Base-by-base conservation (phyloP, 805 yeast genomes). In the Monosporozyma aerobia region DNA sequence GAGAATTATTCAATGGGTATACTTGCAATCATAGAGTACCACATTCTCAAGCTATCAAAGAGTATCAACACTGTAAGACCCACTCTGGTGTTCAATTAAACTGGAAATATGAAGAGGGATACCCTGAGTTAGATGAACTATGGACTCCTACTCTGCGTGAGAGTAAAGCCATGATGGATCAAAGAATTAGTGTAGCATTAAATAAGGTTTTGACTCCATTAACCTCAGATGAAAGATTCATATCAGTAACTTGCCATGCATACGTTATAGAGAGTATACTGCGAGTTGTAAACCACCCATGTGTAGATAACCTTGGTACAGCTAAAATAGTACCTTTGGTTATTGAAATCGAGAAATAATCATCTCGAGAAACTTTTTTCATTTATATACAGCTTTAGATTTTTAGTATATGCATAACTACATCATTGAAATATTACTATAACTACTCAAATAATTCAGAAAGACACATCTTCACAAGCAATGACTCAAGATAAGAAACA, bases 261-360 rank as follows among this genome's bases (percentile, higher is more conserved):
- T 85, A 85, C 1, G 81, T 80, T 44, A 81, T 80, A 35, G 68
- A 78, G 51, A 72, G 80, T 30, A 64, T 77, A 7, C 66, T 81
- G 11, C 73, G 80, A 40, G 82, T 76, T 1, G 58, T 77, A 50
- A 71, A 74, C 3, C 87, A 82, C 61, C 72, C 85, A 52, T 69
- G 72, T 16, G 77, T 81, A 58, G 73, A 80, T 29, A 75, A 59
- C 29, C 46, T 82, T 45, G 76, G 81, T 33, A 81, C 87, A 1
- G 86, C 87, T 9, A 83, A 84, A 14, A 75, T 81, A 74, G 77
- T 82, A 14, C 82, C 83, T 3, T 71, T 79, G 35, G 78, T 81
- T 3, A 74, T 82, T 25, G 78, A 77, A 47, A 44, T 61, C 16
- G 43, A 44, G 27, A 32, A 16, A 39, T 39, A 25, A 47, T 13